Percentiles rank a stretch among this genome's conserved stretches.
Conservation (phyloP, 495 filamentous ascomycete species). For the Geopyxis carbonaria region DNA sequence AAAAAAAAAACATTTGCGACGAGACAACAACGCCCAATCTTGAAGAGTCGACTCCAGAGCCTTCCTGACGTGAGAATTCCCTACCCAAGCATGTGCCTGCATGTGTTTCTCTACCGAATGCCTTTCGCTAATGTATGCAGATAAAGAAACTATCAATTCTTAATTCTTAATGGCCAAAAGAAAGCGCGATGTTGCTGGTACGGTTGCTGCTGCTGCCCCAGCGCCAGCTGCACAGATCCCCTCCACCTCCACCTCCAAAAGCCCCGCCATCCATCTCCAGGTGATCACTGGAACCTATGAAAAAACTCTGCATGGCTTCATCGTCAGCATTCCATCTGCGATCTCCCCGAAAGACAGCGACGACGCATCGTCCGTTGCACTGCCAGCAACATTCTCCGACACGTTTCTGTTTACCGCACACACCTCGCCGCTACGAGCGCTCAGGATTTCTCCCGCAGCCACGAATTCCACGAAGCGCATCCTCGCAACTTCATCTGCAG, state of each 20-base stretch:
- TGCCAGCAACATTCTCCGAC: conserved; percentile 48
- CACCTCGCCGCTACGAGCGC: conserved; percentile 69
- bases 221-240: conserved; percentile 19
- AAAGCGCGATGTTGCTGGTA: conserved; percentile 42
- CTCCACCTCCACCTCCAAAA: conserved; percentile 12
- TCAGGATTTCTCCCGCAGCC: conserved; percentile 64
- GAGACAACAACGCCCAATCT: no score
- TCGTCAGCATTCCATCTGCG: conserved; percentile 40
- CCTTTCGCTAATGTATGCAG: no score
- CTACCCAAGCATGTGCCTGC: no score
- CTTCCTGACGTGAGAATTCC: no score
- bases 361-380: no score
- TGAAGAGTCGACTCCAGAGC: no score
- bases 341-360: conserved; percentile 18
- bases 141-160: no score
- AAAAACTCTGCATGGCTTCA: conserved; percentile 78
- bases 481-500: conserved; percentile 74
- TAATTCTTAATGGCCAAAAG: conserved; percentile 62
- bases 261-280: conserved; percentile 45
- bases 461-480: conserved; percentile 45
- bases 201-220: conserved; percentile 11
- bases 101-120: no score
- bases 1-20: no score
- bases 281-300: conserved; percentile 93
- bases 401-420: conserved; percentile 94